phyloP scores from a whole-genome alignment of 208 protist species.

The Sergeia podlipaevii region DNA sequence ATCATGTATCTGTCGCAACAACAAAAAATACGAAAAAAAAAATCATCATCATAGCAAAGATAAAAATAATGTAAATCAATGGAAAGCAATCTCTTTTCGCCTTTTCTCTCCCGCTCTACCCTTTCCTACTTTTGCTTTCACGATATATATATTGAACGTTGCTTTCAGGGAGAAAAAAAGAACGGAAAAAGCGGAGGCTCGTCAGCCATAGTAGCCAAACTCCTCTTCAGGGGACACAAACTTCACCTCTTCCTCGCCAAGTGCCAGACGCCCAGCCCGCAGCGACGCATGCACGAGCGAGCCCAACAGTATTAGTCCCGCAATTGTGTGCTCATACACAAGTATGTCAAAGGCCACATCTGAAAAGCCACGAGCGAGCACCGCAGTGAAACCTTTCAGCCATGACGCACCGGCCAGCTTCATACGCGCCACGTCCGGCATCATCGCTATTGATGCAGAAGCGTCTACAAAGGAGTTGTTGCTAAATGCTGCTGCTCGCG shows the following conservation, averaged over 20 bases:
- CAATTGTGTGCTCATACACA: conserved; percentile 15
- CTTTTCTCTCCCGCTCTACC: background rate
- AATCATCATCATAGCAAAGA: conserved; percentile 1
- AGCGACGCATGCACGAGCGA: conserved; percentile 17
- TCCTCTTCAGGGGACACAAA: conserved; percentile 21
- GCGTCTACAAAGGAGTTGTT: no score
- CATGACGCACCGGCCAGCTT: no score
- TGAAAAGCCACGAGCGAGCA: no score
- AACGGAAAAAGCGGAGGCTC: background rate
- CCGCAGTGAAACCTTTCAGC: no score
- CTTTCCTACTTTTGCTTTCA: conserved; percentile 4
- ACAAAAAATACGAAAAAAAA: background rate
- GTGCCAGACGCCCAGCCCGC: conserved; percentile 18
- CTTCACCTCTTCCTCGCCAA: conserved; percentile 34
- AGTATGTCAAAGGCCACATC: conserved; percentile 4
- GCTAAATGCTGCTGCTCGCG: no score
- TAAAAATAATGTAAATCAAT: background rate
- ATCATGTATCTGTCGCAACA: no score
- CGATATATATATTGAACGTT: background rate
- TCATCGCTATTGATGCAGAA: no score
- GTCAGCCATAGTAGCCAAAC: background rate
- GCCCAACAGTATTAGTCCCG: conserved; percentile 10
- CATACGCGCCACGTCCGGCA: no score
- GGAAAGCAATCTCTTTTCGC: background rate
- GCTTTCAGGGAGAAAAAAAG: conserved; percentile 5